Percentiles rank a stretch among this genome's conserved stretches.
Evolutionary conservation across 2,329 filamentous ascomycete species (phyloP).

Genomic region (Ascochyta viciae-villosae): DNA sequence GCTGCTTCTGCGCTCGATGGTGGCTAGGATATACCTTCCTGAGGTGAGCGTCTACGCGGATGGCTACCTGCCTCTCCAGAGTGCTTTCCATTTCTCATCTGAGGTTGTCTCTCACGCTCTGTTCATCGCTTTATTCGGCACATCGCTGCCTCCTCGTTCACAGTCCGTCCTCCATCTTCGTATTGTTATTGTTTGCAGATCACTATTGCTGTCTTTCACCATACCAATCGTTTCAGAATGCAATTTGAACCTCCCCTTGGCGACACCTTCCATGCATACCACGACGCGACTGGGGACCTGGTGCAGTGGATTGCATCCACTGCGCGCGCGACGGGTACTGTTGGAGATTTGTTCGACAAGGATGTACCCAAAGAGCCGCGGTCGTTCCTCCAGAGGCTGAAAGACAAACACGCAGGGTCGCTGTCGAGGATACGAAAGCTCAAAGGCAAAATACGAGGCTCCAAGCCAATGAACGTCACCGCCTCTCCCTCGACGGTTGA

Average conservation of each 20-base stretch:
- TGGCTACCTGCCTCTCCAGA: neutral
- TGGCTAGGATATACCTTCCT: no score
- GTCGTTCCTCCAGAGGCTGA: conserved; percentile 2
- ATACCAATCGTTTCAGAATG: conserved; percentile 5
- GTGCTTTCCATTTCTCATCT: neutral
- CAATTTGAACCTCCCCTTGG: conserved; percentile 13
- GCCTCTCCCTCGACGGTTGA: neutral
- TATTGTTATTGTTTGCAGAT: neutral
- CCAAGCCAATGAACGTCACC: neutral
- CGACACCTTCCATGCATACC: conserved; percentile 17
- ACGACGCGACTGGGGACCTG: conserved; percentile 13
- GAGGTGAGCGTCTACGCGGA: neutral
- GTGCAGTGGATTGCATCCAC: conserved; percentile 23
- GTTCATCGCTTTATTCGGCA: neutral
- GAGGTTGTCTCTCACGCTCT: neutral
- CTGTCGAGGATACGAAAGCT: neutral
- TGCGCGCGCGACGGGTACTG: conserved; percentile 18
- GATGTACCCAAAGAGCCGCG: neutral
- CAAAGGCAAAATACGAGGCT: neutral
- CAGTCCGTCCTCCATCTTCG: neutral
- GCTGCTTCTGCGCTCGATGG: no score
- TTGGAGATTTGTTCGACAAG: conserved; percentile 7
- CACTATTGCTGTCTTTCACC: neutral
- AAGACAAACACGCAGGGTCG: neutral
- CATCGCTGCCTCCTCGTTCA: neutral